Evolutionary conservation across 1,139 yeast genomes (phyloP), one percentile per base, ranked within the genome.

Genomic region (Pichia sp.): DNA sequence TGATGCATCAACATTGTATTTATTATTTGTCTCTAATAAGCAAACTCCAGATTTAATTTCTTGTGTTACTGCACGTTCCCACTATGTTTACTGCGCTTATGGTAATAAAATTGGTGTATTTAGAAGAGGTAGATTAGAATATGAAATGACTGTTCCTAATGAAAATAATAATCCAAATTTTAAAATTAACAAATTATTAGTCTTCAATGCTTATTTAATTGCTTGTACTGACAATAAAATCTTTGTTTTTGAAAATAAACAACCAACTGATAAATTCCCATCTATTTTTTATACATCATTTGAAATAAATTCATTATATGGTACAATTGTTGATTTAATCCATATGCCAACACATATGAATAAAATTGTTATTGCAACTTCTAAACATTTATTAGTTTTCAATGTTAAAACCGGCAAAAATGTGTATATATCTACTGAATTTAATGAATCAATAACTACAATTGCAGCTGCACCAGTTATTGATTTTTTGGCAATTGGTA

Each of bases 301-400:
- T 44, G 63, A 69, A 42, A 66, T 87, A 41, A 73, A 70, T 46
- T 71, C 81, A 3, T 65, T 81, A 16, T 81, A 81, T 53, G 96
- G 96, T 31, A 72, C 70, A 3, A 73, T 92, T 29, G 82, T 83
- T 11, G 82, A 81, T 31, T 55, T 89, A 27, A 59, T 78, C 10
- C 99, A 94, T 63, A 84, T 95, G 41, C 89, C 97, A 34, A 92
- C 99, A 0, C 90, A 92, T 61, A 67, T 94, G 60, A 94, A 94
- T 69, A 94, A 94, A 61, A 68, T 94, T 33, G 83, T 85, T 2
- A 80, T 92, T 31, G 90, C 92, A 3, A 78, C 92, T 4, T 65
- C 71, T n/a, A 67, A 78, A 4, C 67, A 79, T 39, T 62, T 85
- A 41, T 51, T 75, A 30, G 68, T 92, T 32, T 76, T 74, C 65